Conservation (phyloP, 2,329 filamentous ascomycete genomes). For the Didymella glomerata region DNA sequence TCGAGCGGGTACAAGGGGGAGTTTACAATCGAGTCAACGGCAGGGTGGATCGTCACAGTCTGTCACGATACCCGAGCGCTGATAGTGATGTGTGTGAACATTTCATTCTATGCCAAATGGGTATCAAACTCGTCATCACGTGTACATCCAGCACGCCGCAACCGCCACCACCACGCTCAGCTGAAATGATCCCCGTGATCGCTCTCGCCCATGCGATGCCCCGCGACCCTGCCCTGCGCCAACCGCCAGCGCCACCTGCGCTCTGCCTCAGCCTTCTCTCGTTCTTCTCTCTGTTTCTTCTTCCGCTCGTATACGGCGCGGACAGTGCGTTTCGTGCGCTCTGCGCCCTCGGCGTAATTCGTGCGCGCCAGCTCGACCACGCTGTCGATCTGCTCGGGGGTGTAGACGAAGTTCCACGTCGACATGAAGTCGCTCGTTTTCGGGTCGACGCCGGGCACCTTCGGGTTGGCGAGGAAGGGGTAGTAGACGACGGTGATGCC, state of each 20-base stretch:
- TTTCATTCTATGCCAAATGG: slow-evolving; percentile 23
- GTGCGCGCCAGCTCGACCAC: slow-evolving; percentile 83
- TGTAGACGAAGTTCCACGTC: slow-evolving; percentile 99
- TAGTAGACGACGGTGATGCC: slow-evolving; percentile 92
- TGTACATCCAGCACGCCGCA: no score
- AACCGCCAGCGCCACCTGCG: slow-evolving; percentile 49
- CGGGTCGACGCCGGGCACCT: slow-evolving; percentile 83
- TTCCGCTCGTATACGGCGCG: slow-evolving; percentile 93
- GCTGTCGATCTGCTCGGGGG: slow-evolving; percentile 84
- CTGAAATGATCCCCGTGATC: slow-evolving; percentile 70
- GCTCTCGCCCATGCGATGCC: slow-evolving; percentile 64
- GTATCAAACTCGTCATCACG: slow-evolving; percentile 14
- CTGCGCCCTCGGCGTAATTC: slow-evolving; percentile 85
- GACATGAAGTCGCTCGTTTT: slow-evolving; percentile 84
- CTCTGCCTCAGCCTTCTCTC: slow-evolving; percentile 54
- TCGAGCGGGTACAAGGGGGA: no score
- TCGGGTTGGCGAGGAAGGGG: slow-evolving; percentile 83
- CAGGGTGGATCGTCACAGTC: no score
- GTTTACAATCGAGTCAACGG: no score
- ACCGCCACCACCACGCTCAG: no score
- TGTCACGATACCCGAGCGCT: no score
- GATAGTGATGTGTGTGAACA: no score
- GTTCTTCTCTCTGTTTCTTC: slow-evolving; percentile 70
- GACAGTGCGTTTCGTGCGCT: slow-evolving; percentile 79
- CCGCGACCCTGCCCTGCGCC: slow-evolving; percentile 60